phyloP scores from a whole-genome alignment of 441 rosid species.

The Brassica balearica region DNA sequence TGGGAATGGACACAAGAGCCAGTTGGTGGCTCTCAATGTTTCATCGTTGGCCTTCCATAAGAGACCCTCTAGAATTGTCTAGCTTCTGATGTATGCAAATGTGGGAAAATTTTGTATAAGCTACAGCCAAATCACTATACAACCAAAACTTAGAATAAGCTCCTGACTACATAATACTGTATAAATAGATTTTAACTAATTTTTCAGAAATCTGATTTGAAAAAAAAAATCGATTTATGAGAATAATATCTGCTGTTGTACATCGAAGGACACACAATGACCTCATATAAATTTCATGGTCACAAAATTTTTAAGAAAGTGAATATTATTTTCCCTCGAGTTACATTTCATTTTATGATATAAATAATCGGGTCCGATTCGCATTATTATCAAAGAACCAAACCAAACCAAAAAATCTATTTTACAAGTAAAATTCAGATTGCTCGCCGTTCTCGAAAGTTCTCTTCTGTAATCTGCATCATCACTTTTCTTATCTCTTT shows the following conservation, averaged over 20 bases:
- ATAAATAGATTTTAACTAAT: background rate
- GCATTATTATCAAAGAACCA: constrained; percentile 21
- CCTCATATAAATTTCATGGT: constrained; percentile 29
- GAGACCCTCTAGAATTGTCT: background rate
- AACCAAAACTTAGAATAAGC: background rate
- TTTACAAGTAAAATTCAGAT: constrained; percentile 1
- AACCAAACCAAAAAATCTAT: background rate
- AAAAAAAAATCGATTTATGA: background rate
- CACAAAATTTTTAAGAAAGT: constrained; percentile 6
- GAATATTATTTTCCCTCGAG: background rate
- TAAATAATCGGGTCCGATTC: constrained; percentile 15
- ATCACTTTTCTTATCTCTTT: constrained; percentile 16
- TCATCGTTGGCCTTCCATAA: background rate
- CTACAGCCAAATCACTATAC: background rate
- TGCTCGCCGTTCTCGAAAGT: background rate
- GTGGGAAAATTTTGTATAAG: background rate
- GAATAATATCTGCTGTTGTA: background rate
- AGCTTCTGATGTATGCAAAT: background rate
- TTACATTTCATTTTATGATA: background rate
- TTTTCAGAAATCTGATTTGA: background rate
- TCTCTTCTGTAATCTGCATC: constrained; percentile 4
- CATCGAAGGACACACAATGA: constrained; percentile 9
- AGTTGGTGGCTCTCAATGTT: constrained; percentile 37
- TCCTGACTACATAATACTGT: background rate
- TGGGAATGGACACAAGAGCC: constrained; percentile 17